Conservation (phyloP, 371 early-diverging fungal species). For the Mucor racemosus region DNA sequence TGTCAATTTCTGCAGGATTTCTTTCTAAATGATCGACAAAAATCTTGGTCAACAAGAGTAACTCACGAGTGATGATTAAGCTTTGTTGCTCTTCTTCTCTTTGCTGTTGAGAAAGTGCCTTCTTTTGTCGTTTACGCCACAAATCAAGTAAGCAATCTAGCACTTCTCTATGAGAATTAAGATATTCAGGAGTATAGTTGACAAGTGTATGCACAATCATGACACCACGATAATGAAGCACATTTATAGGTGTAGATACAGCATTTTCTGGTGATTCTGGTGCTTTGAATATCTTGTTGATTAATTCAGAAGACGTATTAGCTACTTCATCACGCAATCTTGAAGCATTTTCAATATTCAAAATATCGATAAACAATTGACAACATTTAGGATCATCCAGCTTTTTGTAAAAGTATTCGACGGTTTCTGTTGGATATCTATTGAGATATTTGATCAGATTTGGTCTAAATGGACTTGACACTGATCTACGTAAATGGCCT, state of each 20-base stretch:
- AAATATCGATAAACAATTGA: constrained; percentile 74
- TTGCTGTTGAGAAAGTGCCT: constrained; percentile 49
- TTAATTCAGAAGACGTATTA: constrained; percentile 59
- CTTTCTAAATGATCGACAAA: constrained; percentile 68
- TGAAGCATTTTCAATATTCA: constrained; percentile 66
- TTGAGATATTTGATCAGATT: constrained; percentile 92
- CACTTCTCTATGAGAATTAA: constrained; percentile 50
- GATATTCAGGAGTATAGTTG: constrained; percentile 66
- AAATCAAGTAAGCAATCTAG: constrained; percentile 58
- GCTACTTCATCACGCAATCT: constrained; percentile 75
- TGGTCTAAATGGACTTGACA: constrained; percentile 91
- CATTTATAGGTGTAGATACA: background rate
- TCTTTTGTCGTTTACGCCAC: constrained; percentile 50
- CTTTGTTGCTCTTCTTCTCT: constrained; percentile 60
- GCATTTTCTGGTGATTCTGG: constrained; percentile 26
- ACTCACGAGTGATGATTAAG: constrained; percentile 56
- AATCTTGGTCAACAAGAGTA: constrained; percentile 68
- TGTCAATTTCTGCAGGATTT: constrained; percentile 68
- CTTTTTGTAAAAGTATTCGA: constrained; percentile 84
- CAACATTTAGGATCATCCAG: constrained; percentile 59
- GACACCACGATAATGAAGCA: constrained; percentile 64
- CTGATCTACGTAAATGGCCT: constrained; percentile 72
- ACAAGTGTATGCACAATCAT: constrained; percentile 67
- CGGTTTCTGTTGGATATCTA: constrained; percentile 83
- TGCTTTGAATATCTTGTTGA: constrained; percentile 59